These are phyloP conservation scores for Coleophoma cylindrospora DNA, from an alignment of 2,329 filamentous ascomycete genomes.

Conservation along the genomic window DNA sequence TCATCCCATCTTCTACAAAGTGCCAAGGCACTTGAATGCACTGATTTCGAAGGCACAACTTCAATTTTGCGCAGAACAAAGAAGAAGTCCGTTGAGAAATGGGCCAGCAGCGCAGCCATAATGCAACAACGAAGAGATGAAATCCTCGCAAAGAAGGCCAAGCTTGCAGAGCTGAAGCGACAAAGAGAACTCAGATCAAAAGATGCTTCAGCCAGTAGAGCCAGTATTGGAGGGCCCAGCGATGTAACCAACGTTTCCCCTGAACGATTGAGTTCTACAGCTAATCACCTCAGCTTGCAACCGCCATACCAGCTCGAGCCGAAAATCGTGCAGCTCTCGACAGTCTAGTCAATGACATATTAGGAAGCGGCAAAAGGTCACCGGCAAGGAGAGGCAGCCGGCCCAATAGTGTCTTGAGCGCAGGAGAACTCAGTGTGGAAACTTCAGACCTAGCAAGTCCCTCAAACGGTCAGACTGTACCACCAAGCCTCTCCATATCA, in stretches of 20 bases:
- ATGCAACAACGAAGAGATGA: constrained; percentile 86
- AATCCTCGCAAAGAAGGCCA: constrained; percentile 93
- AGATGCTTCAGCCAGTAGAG: constrained; percentile 66
- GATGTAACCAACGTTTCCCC: constrained; percentile 54
- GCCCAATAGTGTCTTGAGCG: constrained; percentile 81
- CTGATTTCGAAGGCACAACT: no score
- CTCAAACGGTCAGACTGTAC: constrained; percentile 29
- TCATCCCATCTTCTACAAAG: no score
- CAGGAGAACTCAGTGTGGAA: constrained; percentile 74
- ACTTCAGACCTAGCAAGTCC: constrained; percentile 55
- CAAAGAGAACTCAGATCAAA: constrained; percentile 80
- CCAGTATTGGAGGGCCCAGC: constrained; percentile 60
- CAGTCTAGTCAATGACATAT: constrained; percentile 75
- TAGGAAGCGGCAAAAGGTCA: constrained; percentile 58
- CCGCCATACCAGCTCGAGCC: constrained; percentile 65
- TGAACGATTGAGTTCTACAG: background rate
- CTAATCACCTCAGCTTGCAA: constrained; percentile 38
- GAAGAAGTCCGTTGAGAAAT: constrained; percentile 10
- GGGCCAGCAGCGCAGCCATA: constrained; percentile 20
- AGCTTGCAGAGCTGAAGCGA: constrained; percentile 91
- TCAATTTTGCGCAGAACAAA: no score
- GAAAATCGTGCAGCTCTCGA: constrained; percentile 75
- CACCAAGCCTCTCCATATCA: constrained; percentile 34
- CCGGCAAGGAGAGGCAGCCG: constrained; percentile 67
- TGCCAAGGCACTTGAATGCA: no score